A percentile compares a stretch with the other conserved stretches of the same genome.
phyloP scores from a whole-genome alignment of 306 rosid genomes.

The Betula pendula region DNA sequence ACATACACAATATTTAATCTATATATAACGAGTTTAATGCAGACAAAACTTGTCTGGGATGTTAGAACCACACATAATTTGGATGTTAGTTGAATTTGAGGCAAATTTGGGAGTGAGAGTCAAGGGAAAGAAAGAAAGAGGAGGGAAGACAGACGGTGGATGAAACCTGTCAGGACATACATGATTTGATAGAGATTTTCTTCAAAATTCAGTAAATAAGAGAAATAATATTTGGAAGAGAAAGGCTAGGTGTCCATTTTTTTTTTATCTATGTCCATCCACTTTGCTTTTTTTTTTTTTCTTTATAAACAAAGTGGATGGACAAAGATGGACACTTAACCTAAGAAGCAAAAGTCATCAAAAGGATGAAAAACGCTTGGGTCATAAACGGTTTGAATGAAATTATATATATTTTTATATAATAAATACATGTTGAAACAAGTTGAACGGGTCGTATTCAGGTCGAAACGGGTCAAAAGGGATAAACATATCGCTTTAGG shows the following conservation, averaged over 20 bases:
- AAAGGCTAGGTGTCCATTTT: no score
- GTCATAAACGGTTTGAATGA: no score
- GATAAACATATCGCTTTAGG: no score
- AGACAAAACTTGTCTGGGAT: neutral
- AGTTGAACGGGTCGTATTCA: no score
- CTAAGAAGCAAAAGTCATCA: neutral
- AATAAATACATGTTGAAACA: no score
- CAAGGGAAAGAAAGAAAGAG: neutral
- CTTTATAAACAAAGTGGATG: no score
- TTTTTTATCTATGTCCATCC: no score
- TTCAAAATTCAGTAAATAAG: neutral
- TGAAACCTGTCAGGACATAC: neutral
- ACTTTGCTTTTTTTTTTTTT: no score
- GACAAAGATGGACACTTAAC: no score
- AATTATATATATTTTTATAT: no score
- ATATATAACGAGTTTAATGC: neutral
- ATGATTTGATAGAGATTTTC: neutral
- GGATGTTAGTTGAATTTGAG: neutral
- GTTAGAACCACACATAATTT: neutral
- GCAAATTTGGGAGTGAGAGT: neutral
- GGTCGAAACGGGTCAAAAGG: no score
- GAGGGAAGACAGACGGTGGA: neutral
- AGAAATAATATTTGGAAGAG: neutral
- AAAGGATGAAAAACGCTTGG: no score
- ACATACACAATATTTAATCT: conserved; percentile 7